Conservation (phyloP, 805 yeast species). For the Ogataea paradorogensis region DNA sequence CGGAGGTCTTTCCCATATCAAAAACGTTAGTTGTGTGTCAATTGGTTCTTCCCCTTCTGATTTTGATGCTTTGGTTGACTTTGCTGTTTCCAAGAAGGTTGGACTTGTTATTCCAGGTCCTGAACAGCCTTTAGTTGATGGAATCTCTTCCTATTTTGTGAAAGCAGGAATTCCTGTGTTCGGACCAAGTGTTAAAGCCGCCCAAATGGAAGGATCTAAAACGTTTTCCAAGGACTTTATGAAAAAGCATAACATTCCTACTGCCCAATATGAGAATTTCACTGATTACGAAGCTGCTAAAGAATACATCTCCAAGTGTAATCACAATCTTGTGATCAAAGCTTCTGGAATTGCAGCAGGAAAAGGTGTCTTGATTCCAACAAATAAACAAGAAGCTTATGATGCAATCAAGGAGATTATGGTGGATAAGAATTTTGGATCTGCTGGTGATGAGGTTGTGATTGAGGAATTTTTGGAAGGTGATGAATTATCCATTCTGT, state of each 20-base stretch:
- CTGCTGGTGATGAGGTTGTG: conserved; percentile 93
- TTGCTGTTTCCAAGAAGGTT: conserved; percentile 66
- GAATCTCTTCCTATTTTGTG: conserved; percentile 69
- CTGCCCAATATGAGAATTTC: conserved; percentile 87
- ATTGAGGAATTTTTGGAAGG: conserved; percentile 96
- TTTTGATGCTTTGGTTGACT: conserved; percentile 65
- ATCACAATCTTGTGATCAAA: conserved; percentile 83
- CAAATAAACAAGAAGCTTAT: conserved; percentile 76
- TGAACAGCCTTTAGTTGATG: conserved; percentile 98
- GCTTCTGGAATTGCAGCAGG: conserved; percentile 99
- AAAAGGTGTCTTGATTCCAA: conserved; percentile 94
- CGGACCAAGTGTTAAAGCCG: conserved; percentile 93
- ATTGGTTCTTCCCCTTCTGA: conserved; percentile 65
- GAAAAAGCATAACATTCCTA: conserved; percentile 89
- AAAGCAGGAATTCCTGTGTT: conserved; percentile 91
- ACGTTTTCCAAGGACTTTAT: conserved; percentile 91
- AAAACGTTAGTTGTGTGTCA: conserved; percentile 66
- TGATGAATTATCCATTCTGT: conserved; percentile 90
- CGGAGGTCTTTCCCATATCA: conserved; percentile 74
- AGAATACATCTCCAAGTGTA: conserved; percentile 59
- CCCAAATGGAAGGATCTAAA: conserved; percentile 95
- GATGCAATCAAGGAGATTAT: conserved; percentile 82
- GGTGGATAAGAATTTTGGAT: conserved; percentile 85
- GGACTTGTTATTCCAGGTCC: conserved; percentile 93
- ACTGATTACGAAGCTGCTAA: conserved; percentile 72